Evolutionary conservation across 2,329 filamentous ascomycete species (phyloP).

Genomic region (Botryotinia calthae): DNA sequence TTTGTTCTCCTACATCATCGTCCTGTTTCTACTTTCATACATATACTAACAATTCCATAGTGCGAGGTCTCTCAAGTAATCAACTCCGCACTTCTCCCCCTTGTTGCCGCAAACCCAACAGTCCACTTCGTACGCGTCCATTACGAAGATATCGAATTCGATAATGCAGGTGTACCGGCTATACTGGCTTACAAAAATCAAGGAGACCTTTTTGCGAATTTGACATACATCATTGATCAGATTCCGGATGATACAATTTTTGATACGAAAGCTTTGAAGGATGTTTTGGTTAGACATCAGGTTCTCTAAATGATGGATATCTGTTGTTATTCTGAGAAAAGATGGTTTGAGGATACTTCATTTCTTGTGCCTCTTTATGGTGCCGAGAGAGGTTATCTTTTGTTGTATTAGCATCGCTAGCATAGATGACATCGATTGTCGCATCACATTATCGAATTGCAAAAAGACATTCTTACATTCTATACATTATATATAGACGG

Average conservation of each 20-base stretch:
- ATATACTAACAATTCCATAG: conserved; percentile 46
- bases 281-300: conserved; percentile 51
- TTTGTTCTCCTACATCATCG: conserved; percentile 46
- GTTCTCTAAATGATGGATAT: conserved; percentile 38
- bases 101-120: conserved; percentile 68
- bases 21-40: background rate
- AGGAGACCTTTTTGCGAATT: conserved; percentile 85
- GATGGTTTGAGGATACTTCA: background rate
- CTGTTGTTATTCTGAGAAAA: background rate
- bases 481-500: background rate
- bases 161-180: conserved; percentile 81
- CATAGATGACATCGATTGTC: background rate
- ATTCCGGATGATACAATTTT: conserved; percentile 69
- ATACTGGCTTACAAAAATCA: conserved; percentile 83
- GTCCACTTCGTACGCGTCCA: conserved; percentile 89
- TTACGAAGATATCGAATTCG: conserved; percentile 91
- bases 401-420: background rate
- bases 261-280: conserved; percentile 52
- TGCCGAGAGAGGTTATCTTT: background rate
- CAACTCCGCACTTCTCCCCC: conserved; percentile 70
- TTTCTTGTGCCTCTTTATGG: conserved; percentile 4
- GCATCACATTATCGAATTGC: background rate
- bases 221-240: conserved; percentile 83
- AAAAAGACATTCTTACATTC: background rate
- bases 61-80: conserved; percentile 76